These are phyloP conservation scores for Notholithocarpus densiflorus DNA, from an alignment of 306 rosid genomes.

Conservation along the genomic window DNA sequence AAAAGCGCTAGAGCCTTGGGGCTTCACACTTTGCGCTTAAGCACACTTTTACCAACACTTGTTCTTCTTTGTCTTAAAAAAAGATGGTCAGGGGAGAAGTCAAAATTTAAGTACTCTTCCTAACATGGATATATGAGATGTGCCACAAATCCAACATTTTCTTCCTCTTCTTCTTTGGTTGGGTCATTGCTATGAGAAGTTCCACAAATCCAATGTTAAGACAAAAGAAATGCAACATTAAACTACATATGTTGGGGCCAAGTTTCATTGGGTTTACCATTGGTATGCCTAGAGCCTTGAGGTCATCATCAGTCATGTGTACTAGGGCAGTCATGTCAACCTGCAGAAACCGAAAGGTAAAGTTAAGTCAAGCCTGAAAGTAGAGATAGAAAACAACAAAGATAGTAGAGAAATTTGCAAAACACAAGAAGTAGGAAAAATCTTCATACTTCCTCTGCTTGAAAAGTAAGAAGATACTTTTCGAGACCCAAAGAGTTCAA, in stretches of 20 bases:
- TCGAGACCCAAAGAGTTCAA: slow-evolving; percentile 88
- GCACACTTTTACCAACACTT: not conserved
- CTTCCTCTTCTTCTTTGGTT: too few relatives aligned
- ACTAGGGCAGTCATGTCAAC: slow-evolving; percentile 95
- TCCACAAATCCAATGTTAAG: not conserved
- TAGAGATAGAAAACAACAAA: slow-evolving; percentile 8
- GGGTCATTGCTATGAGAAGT: not conserved
- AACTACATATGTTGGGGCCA: not conserved
- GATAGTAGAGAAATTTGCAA: slow-evolving; percentile 8
- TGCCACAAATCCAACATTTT: not conserved
- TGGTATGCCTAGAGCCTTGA: slow-evolving; percentile 95
- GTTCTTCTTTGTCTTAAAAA: not conserved
- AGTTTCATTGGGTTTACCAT: slow-evolving; percentile 54
- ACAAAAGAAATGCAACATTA: not conserved
- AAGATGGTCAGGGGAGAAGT: not conserved
- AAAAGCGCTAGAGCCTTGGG: too few relatives aligned
- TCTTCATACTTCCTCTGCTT: slow-evolving; percentile 92
- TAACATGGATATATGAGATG: not conserved
- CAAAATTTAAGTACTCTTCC: not conserved
- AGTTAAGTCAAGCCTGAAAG: not conserved
- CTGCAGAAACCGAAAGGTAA: slow-evolving; percentile 40
- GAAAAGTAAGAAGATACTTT: slow-evolving; percentile 87
- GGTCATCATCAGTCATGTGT: slow-evolving; percentile 98
- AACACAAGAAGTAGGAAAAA: not conserved
- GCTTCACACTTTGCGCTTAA: too few relatives aligned